These are phyloP conservation scores for Diaporthe australafricana DNA, from an alignment of 2,329 filamentous ascomycete species.

Conservation along the genomic window DNA sequence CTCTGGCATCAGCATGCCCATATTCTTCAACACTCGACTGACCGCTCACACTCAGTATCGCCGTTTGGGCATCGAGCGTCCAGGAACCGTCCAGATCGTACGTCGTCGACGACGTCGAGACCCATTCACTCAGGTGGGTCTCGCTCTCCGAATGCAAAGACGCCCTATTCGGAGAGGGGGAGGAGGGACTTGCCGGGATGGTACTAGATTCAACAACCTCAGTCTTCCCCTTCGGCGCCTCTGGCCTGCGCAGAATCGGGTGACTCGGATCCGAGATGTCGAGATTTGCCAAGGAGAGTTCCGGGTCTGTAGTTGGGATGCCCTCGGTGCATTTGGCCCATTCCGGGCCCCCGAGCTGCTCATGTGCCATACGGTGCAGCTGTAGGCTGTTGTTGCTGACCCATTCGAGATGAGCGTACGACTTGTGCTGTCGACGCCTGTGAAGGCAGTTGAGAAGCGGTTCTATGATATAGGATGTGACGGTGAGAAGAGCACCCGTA, in stretches of 20 bases:
- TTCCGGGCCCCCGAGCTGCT: neutral
- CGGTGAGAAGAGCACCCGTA: neutral
- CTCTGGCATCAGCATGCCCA: neutral
- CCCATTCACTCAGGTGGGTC: neutral
- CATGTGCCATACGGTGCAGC: neutral
- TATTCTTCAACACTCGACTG: neutral
- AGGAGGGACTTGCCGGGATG: neutral
- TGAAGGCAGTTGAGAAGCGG: neutral
- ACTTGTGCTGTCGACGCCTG: neutral
- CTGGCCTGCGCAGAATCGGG: neutral
- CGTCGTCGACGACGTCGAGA: neutral
- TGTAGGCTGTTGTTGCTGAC: constrained; percentile 12
- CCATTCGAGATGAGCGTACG: neutral
- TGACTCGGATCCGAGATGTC: constrained; percentile 5
- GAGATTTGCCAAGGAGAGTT: neutral
- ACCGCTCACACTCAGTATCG: neutral
- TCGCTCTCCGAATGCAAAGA: neutral
- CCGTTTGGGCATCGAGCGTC: neutral
- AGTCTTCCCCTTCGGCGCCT: neutral
- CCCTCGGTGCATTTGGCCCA: neutral
- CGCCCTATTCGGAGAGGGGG: neutral
- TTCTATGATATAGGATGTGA: neutral
- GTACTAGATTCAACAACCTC: neutral
- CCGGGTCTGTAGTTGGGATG: constrained; percentile 3
- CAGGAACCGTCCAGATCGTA: neutral